Conservation (phyloP, 2,329 filamentous ascomycete genomes). For the Lecanoromycetidae sp. region DNA sequence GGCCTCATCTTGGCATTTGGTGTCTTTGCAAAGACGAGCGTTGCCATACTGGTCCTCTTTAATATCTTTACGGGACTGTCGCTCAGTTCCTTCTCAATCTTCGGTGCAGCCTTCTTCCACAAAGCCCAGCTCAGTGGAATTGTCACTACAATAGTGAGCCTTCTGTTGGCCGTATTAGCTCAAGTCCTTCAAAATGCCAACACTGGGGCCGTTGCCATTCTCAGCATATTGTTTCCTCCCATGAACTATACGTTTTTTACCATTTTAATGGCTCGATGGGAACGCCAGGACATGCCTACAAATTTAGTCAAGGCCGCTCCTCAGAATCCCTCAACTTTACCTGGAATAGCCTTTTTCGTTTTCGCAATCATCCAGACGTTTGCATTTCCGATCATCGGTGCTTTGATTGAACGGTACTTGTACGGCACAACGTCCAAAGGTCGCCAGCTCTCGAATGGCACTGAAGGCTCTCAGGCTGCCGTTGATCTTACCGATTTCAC, state of each 20-base stretch:
- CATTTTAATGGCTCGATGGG: slow-evolving; percentile 63
- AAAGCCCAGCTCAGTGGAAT: slow-evolving; percentile 83
- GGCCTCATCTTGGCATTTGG: slow-evolving; percentile 51
- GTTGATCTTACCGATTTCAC: slow-evolving; percentile 62
- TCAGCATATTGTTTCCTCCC: slow-evolving; percentile 69
- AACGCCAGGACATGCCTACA: slow-evolving; percentile 47
- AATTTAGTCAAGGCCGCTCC: slow-evolving; percentile 54
- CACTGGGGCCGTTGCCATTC: slow-evolving; percentile 52
- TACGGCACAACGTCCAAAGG: slow-evolving; percentile 62
- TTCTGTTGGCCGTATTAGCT: slow-evolving; percentile 69
- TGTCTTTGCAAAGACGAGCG: slow-evolving; percentile 53
- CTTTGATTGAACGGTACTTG: slow-evolving; percentile 57
- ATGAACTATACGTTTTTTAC: slow-evolving; percentile 81
- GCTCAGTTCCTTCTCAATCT: slow-evolving; percentile 65
- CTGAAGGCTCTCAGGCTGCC: slow-evolving; percentile 35
- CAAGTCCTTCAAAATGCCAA: slow-evolving; percentile 56
- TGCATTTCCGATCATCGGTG: slow-evolving; percentile 62
- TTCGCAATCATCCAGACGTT: slow-evolving; percentile 68
- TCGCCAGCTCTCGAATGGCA: slow-evolving; percentile 32
- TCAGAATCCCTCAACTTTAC: slow-evolving; percentile 52
- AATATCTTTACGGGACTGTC: slow-evolving; percentile 66
- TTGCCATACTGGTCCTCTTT: slow-evolving; percentile 57
- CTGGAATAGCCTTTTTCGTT: slow-evolving; percentile 65
- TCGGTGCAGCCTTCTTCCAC: slow-evolving; percentile 73
- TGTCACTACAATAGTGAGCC: slow-evolving; percentile 56